Evolutionary conservation across 2,329 filamentous ascomycete species (phyloP), one percentile per base, ranked within the genome.

Genomic region (Pyricularia pennisetigena): DNA sequence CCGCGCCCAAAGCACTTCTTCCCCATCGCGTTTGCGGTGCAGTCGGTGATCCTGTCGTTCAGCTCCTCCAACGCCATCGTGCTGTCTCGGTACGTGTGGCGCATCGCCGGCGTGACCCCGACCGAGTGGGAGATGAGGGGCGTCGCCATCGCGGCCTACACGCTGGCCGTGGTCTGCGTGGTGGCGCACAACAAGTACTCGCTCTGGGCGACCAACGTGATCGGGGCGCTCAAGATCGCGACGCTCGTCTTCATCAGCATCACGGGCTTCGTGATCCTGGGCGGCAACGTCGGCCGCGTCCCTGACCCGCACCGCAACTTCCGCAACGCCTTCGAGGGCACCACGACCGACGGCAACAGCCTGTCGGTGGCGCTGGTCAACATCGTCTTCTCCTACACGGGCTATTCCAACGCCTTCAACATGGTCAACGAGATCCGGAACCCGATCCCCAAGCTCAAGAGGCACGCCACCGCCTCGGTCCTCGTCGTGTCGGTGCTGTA

Each of bases 31-130:
- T 91, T 88, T 73, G 88, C 88, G 0, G 83, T 89, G 2, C 86
- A 88, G 73, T 82, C 83, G 0, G 86, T 90, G 1, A 74, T 88
- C 1, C 77, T 91, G 3, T 89, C 88, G 0, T 91, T 90, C 71
- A 86, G 85, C 70, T 88, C 86, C 71, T 85, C 86, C 59, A 90
- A 91, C 74, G 82, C 87, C 0, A 84, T 90, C 59, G 87, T 90
- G 0, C 75, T 90, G 29, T 85, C 88, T 0, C 79, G 84, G 57
- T 91, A 91, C 71, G 74, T 90, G 0, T 91, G 85, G 76, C 81
- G 82, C 9, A 86, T 88, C 62, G 82, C 79, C 0, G 84, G 81
- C 0, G 74, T 78, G 0, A 76, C 75, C 0, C 83, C 86, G 0
- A 82, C 83, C 0, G 77, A 80, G n/a, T 91, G 88, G 89, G 80